Evolutionary conservation across 495 filamentous ascomycete species (phyloP).

Genomic region (Echria macrotheca): DNA sequence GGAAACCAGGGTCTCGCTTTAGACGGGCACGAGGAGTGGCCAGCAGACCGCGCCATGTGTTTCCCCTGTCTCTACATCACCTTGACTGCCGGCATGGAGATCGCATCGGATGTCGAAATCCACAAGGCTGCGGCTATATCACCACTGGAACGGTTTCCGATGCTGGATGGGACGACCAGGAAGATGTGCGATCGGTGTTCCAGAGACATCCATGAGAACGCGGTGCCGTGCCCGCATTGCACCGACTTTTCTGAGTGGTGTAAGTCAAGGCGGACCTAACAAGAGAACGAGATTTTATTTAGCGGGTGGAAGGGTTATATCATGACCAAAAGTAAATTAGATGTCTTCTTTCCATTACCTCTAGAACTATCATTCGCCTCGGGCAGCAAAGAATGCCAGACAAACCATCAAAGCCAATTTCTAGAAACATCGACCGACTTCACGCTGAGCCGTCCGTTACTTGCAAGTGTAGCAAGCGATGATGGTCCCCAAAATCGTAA

Average conservation of each 20-base stretch:
- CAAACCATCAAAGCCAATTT: too few species aligned
- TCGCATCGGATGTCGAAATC: background rate
- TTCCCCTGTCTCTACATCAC: conserved; percentile 4
- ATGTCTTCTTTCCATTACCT: too few species aligned
- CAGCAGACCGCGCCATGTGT: conserved; percentile 7
- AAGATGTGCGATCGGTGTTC: conserved; percentile 4
- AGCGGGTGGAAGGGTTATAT: too few species aligned
- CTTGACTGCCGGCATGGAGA: background rate
- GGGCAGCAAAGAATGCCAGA: too few species aligned
- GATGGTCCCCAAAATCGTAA: too few species aligned
- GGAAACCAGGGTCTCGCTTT: background rate
- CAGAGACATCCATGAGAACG: conserved; percentile 9
- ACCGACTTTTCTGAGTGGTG: conserved; percentile 10
- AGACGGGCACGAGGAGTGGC: conserved; percentile 1
- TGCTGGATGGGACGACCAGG: conserved; percentile 8
- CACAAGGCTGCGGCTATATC: background rate
- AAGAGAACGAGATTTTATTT: too few species aligned
- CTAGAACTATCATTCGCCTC: too few species aligned
- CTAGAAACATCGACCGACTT: too few species aligned
- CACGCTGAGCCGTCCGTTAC: too few species aligned
- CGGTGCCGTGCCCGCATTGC: conserved; percentile 11
- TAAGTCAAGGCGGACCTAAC: conserved; percentile 3
- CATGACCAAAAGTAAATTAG: too few species aligned
- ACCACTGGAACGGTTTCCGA: conserved; percentile 4
- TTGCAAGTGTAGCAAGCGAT: too few species aligned